Evolutionary conservation across 495 filamentous ascomycete species (phyloP).

Genomic region (Neurospora sp.): DNA sequence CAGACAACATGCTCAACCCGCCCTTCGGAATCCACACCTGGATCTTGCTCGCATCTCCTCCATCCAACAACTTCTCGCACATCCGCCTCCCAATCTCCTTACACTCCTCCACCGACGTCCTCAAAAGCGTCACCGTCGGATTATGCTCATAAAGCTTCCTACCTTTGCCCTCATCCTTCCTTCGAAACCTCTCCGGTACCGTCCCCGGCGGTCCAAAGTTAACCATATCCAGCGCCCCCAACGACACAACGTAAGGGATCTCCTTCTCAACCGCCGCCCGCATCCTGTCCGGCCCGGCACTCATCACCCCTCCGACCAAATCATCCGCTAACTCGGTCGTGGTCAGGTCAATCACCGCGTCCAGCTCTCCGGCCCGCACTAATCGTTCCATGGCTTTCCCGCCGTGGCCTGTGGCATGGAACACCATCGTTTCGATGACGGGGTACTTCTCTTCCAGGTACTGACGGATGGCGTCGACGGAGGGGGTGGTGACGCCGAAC

Average conservation of each 20-base stretch:
- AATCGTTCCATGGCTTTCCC: constrained; percentile 60
- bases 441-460: constrained; percentile 27
- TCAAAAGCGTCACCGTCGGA: constrained; percentile 52
- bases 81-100: constrained; percentile 42
- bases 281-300: constrained; percentile 44
- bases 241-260: constrained; percentile 51
- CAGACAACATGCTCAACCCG: constrained; percentile 31
- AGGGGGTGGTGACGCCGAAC: constrained; percentile 66
- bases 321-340: constrained; percentile 58
- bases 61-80: constrained; percentile 36
- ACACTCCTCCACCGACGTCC: constrained; percentile 47
- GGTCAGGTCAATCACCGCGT: constrained; percentile 58
- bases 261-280: constrained; percentile 40
- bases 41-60: constrained; percentile 26
- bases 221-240: constrained; percentile 60
- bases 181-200: constrained; percentile 38
- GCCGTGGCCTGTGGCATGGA: constrained; percentile 60
- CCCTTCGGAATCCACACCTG: constrained; percentile 48
- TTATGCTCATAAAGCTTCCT: constrained; percentile 55
- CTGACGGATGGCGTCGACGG: constrained; percentile 38
- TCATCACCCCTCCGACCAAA: constrained; percentile 50
- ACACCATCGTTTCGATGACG: constrained; percentile 49
- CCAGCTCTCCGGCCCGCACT: constrained; percentile 39
- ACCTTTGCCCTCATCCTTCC: too few species aligned
- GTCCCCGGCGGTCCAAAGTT: constrained; percentile 51